Percentiles rank a stretch among this genome's conserved stretches.
Evolutionary conservation across 495 filamentous ascomycete genomes (phyloP).

Genomic region (Acidomyces sp.): DNA sequence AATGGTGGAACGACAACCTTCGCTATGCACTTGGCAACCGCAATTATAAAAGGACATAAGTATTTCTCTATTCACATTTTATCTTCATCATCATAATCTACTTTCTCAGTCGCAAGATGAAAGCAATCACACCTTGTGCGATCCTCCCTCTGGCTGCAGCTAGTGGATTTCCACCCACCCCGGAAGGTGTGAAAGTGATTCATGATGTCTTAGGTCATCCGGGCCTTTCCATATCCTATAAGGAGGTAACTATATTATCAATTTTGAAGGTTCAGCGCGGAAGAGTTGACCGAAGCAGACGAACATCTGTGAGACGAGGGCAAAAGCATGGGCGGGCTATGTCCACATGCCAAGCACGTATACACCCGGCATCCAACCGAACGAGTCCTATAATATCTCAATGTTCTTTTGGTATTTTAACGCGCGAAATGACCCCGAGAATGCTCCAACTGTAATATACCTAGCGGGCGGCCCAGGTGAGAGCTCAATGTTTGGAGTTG

Average conservation of each 20-base stretch:
- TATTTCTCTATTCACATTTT: not conserved
- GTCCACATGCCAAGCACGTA: constrained; percentile 10
- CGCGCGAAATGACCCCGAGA: constrained; percentile 27
- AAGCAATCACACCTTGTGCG: not conserved
- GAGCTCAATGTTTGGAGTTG: constrained; percentile 12
- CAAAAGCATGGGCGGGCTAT: constrained; percentile 8
- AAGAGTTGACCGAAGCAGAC: no score
- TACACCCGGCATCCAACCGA: constrained; percentile 1
- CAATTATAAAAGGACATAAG: not conserved
- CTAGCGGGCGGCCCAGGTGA: constrained; percentile 49
- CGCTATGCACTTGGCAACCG: no score
- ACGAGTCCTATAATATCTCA: constrained; percentile 40
- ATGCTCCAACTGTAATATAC: constrained; percentile 36
- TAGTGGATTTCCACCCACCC: not conserved
- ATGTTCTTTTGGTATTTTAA: constrained; percentile 36
- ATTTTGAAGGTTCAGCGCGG: no score
- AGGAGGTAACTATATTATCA: no score
- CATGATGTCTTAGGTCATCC: not conserved
- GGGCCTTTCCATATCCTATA: not conserved
- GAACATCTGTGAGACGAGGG: constrained; percentile 11
- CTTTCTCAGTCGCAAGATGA: not conserved
- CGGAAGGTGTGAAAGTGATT: not conserved
- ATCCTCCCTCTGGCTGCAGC: not conserved
- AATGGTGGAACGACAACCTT: not conserved
- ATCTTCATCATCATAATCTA: not conserved